Evolutionary conservation across 352 stramenopile species (phyloP), one percentile per base, ranked within the genome.

Genomic region (Phytopythium kandeliae): DNA sequence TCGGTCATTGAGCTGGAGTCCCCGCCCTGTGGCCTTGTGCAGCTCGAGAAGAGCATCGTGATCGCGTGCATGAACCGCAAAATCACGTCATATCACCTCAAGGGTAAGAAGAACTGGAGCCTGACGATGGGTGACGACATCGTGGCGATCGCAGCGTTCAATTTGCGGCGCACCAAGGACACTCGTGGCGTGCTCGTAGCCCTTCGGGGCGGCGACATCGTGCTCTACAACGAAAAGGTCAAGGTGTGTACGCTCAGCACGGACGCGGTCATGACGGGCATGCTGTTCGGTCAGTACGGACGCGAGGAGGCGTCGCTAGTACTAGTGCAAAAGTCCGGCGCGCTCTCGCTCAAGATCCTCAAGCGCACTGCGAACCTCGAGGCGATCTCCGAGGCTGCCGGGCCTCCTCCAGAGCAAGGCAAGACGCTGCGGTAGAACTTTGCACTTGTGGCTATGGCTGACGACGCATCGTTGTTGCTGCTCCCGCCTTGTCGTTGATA

Each of bases 21-120:
- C 0, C 74, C 79, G 19, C 67, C 83, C 0, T 91, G 82, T 40
- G 85, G 74, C 0, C 58, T 96, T 4, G 56, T 93, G 3, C 77
- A 91, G 48, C 60, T 91, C 26, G 85, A 92, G 36, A 90, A 90
- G 37, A 89, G 78, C 57, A 89, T 93, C 40, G 68, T 95, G 21
- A 85, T 96, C 40, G 89, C 86, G 6, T 93, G 80, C 17, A 91
- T 92, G 69, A 92, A 95, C 54, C 67, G 81, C 17, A 93, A 83
- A 28, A 59, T 97, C 22, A 78, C 84, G 38, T 95, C 84, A 15
- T 97, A 86, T 50, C 84, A 95, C 50, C 67, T 96, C 42, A 96
- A 96, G 52, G 88, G 89, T 22, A 92, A 94, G 48, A 95, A 95
- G 62, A 94, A 96, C 68, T 96, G 84, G 86, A 92, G 77, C 24